Evolutionary conservation across 192 early-diverging fungal genomes (phyloP).

Genomic region (Piromyces finnis): DNA sequence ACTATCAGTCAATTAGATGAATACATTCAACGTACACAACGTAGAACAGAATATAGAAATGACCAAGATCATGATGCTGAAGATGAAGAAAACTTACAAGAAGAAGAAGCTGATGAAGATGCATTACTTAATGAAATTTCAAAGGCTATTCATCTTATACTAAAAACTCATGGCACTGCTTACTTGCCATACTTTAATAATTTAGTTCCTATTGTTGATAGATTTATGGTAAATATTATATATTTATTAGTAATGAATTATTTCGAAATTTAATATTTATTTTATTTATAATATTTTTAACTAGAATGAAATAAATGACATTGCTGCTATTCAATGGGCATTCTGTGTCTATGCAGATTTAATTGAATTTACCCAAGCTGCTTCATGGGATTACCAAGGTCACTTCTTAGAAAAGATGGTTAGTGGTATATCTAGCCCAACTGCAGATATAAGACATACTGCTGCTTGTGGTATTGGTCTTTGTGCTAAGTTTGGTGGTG

Average conservation of each 20-base stretch:
- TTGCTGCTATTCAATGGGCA: constrained; percentile 74
- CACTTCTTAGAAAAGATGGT: constrained; percentile 52
- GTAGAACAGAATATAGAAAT: constrained; percentile 49
- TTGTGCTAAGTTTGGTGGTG: constrained; percentile 76
- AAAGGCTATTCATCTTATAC: constrained; percentile 57
- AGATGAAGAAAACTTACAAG: constrained; percentile 72
- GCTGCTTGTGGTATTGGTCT: constrained; percentile 87
- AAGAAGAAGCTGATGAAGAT: constrained; percentile 67
- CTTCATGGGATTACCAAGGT: constrained; percentile 36
- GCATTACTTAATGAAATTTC: constrained; percentile 67
- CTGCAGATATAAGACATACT: constrained; percentile 74
- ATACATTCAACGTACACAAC: constrained; percentile 55
- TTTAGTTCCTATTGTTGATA: constrained; percentile 48
- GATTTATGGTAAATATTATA: constrained; percentile 16
- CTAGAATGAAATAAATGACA: constrained; percentile 35
- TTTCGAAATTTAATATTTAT: constrained; percentile 11
- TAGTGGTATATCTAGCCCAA: constrained; percentile 27
- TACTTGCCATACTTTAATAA: constrained; percentile 71
- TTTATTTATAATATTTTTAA: too few species aligned
- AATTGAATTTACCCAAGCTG: constrained; percentile 71
- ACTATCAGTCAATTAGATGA: constrained; percentile 53
- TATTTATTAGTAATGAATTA: background rate
- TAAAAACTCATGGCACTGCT: constrained; percentile 49
- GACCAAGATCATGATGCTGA: constrained; percentile 77
- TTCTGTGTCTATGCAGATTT: constrained; percentile 85